These are phyloP conservation scores for Pseudogymnoascus sp. DNA, from an alignment of 2,329 filamentous ascomycete species.

Conservation along the genomic window DNA sequence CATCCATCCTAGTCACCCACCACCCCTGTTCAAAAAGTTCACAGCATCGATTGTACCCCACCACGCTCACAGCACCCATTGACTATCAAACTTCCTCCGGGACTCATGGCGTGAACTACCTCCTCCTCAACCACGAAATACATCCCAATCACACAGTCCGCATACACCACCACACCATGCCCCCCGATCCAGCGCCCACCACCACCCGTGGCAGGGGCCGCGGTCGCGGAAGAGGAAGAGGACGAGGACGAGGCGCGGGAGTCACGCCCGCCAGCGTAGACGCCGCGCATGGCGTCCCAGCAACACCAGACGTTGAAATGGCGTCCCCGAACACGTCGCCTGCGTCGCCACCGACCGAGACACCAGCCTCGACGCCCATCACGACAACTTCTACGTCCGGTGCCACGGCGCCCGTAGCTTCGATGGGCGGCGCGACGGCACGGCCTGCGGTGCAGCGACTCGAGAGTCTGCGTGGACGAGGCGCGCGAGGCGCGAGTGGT, in stretches of 20 bases:
- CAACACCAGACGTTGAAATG: neutral
- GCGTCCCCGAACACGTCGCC: slow-evolving; percentile 24
- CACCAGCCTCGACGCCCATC: slow-evolving; percentile 23
- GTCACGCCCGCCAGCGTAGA: neutral
- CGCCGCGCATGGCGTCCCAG: neutral
- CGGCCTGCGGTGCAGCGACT: neutral
- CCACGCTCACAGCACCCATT: neutral
- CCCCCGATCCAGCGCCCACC: neutral
- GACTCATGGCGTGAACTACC: neutral
- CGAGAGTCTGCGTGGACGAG: neutral
- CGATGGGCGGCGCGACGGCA: neutral
- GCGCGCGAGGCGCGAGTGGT: neutral
- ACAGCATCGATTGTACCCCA: neutral
- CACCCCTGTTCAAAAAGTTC: slow-evolving; percentile 6
- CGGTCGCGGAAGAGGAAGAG: neutral
- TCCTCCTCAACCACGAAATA: neutral
- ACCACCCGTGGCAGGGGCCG: neutral
- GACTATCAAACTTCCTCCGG: neutral
- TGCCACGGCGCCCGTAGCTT: neutral
- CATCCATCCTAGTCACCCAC: neutral
- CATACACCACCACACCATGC: neutral
- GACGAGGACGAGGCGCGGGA: neutral
- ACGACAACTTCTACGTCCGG: neutral
- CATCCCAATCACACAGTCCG: neutral
- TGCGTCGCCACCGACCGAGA: slow-evolving; percentile 22